Base-by-base conservation (phyloP, 495 filamentous ascomycete species). In the Penicillium longicatenatum region DNA sequence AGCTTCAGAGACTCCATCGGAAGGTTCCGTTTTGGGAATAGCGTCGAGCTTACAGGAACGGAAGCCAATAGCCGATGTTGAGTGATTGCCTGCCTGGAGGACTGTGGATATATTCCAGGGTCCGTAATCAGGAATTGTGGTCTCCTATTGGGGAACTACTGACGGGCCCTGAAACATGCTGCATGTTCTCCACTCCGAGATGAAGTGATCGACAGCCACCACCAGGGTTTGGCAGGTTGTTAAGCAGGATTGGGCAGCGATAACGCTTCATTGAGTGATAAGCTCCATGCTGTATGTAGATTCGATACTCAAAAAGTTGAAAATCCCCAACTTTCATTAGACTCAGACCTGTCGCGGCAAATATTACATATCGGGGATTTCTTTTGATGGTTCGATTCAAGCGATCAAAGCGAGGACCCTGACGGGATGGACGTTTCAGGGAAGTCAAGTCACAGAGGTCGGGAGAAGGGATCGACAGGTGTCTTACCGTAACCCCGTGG, bases 201-300 rank as follows among this genome's bases (percentile, higher is more conserved):
- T 26, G 31, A 20, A 47, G 55, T 55, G 60, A 62, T 62, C 60
- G 60, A 59, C 60, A 62, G 47, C 50, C 55, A 58, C 42, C 20
- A 21, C 54, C 51, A 52, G 42, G 52, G 21, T 24, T 55, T 31
- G 22, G 47, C 22, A 37, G 8, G n/a, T 37, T 37, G 30, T 45
- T 31, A 30, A 26, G 52, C 48, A 52, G 12, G 37, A 16, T 48
- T 48, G 14, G 22, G 4, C 45, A 4, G 42, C 42, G 45, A 48
- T 48, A 48, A 48, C 45, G 9, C 11, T 14, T 39, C 2, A 19
- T 29, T 45, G 2, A 39, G 16, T 4, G 37, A 39, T 2, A n/a
- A 39, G 37, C 16, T 35, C 10, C 10, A 35, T 6, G 16, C 3
- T 16, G 37, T 39, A 17, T 35, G 1, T 35, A 1, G 4, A 35